Evolutionary conservation across 2,329 filamentous ascomycete species (phyloP), one percentile per base, ranked within the genome.

Genomic region (Pestalotiopsis sp.): DNA sequence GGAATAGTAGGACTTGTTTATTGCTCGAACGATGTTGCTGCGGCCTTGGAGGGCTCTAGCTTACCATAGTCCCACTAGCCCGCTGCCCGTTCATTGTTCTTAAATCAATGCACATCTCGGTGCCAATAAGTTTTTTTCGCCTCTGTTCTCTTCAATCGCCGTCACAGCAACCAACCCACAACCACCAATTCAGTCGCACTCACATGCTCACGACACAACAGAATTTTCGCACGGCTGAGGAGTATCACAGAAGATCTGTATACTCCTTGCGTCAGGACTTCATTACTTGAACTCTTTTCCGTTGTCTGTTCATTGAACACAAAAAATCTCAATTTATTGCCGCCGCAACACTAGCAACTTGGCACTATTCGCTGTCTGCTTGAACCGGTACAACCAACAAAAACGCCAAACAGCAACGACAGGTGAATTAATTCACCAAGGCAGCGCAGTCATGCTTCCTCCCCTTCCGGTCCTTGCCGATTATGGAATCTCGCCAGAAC

Each of bases 401-500:
- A 20, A 25, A 66, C 52, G 59, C 59, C 65, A 66, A 68, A 58
- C 64, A 70, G 70, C 31, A 36, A 67, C 70, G 17, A 23, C 64
- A 57, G 36, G 17, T 41, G 66, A 38, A n/a, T 41, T 69, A 68
- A 69, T 68, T 36, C 20, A 66, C 61, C 68, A 65, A 68, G 70
- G 75, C 41, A 64, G 62, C 64, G 25, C 64, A 70, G 74, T 73
- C 74, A 88, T 89, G 90, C 82, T 89, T 77, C 87, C 87, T 71
- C 85, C 88, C 60, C 82, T 92, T 69, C 90, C 90, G 31, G 77
- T 81, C 61, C 86, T 93, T 68, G 86, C 89, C 79, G 91, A 97
- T 80, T 97, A 97, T 82, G 93, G 92, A 81, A 89, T 94, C 80
- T 93, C 92, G 73, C 84, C 88, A 70, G 85, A 90, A 68, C 90